Base-by-base conservation (phyloP, 306 rosid genomes). In the Cucurbita pepo region DNA sequence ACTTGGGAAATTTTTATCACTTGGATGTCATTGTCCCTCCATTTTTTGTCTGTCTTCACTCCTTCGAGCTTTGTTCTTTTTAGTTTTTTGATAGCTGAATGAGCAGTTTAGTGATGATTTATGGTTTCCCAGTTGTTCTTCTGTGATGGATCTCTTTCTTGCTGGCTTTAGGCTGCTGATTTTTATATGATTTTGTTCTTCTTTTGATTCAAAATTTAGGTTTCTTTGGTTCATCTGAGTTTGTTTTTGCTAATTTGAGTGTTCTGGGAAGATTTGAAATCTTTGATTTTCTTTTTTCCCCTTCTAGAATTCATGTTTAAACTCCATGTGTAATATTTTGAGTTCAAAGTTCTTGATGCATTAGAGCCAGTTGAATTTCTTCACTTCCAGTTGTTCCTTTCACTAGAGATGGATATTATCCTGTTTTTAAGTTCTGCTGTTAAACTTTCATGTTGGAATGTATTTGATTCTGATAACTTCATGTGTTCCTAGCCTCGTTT, bases 71-170 rank as follows among this genome's bases (percentile, higher is more conserved):
- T 30, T 30, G 34, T 30, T 30, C 34, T 30, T 12, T 67, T 67
- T 6, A 45, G 7, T 6, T 67, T 69, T 48, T 12, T 69, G 38
- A 66, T 69, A 11, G 38, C 7, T 22, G 73, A 69, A 47, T 69
- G 21, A 48, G 15, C 43, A 50, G 30, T 69, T 69, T 52, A 22
- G 44, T 15, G 19, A 48, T 69, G 6, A 22, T 69, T 69, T 69
- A 69, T 57, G 73, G 73, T 48, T 69, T 25, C 56, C 57, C 73
- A 13, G 73, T 25, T 69, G 19, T 8, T 69, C 7, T 48, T 69
- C 58, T 69, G 4, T 69, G 73, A 69, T 69, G 73, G 73, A 57
- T 69, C 55, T 69, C 12, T 48, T 30, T 69, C 25, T 69, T 25
- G 12, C 19, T 3, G 43, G 22, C 43, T 67, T 66, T 22, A 47